Evolutionary conservation across 2,329 filamentous ascomycete species (phyloP).

Genomic region (Venturia oleaginea): DNA sequence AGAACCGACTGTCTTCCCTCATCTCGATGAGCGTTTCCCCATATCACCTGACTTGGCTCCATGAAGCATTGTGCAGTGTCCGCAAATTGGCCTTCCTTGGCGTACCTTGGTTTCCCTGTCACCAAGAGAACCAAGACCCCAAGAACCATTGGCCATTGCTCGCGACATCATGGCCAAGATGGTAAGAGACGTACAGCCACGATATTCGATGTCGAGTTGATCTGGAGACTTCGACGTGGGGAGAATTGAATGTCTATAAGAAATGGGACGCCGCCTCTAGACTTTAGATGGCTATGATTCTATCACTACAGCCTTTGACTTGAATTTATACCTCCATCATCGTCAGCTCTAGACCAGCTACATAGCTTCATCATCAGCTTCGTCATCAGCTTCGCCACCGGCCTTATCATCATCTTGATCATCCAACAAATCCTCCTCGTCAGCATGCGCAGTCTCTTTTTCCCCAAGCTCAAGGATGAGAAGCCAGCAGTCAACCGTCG

Average conservation of each 20-base stretch:
- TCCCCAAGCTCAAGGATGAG: not conserved
- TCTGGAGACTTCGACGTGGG: not conserved
- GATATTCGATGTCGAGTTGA: not conserved
- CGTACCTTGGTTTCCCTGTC: not conserved
- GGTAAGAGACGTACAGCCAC: not conserved
- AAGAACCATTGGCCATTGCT: not conserved
- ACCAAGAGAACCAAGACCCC: not conserved
- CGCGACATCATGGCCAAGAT: not conserved
- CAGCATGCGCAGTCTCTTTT: not conserved
- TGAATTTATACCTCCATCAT: not conserved
- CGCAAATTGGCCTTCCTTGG: not conserved
- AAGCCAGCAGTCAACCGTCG: not conserved
- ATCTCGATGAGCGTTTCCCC: too few relatives aligned
- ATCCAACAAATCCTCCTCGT: not conserved
- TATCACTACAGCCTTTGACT: too few relatives aligned
- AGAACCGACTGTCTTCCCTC: too few relatives aligned
- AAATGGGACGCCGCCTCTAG: not conserved
- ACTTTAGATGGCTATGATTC: too few relatives aligned
- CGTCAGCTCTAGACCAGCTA: not conserved
- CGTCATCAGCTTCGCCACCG: not conserved
- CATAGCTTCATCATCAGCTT: not conserved
- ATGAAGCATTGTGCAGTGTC: not conserved
- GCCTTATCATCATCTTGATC: not conserved
- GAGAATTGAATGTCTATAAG: not conserved
- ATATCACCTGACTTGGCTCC: not conserved